phyloP scores from a whole-genome alignment of 2,329 filamentous ascomycete species.

The Huntiella bhutanensis region DNA sequence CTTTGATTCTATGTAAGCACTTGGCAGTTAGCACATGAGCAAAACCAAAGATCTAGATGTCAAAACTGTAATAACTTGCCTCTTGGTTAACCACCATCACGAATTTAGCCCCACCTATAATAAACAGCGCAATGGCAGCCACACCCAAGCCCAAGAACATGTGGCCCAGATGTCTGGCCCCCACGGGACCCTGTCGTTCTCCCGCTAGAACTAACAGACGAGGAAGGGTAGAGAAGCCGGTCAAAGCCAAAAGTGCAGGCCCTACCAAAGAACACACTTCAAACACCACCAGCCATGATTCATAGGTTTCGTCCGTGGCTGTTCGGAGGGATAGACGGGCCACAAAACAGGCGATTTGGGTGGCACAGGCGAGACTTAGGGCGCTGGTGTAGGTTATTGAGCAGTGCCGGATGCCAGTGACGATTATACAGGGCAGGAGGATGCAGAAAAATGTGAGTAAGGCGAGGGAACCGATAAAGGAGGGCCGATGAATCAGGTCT shows the following conservation, averaged over 20 bases:
- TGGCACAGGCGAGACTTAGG: conserved; percentile 22
- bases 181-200: conserved; percentile 21
- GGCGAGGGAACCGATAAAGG: background rate
- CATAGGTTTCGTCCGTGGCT: conserved; percentile 15
- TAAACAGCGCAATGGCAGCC: conserved; percentile 20
- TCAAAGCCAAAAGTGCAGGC: conserved; percentile 25
- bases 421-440: background rate
- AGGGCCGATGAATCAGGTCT: background rate
- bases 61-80: conserved; percentile 18
- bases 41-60: background rate
- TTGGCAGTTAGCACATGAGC: background rate
- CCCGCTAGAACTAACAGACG: conserved; percentile 29
- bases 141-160: conserved; percentile 19
- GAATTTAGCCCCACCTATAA: conserved; percentile 24
- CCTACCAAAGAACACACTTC: conserved; percentile 29
- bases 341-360: conserved; percentile 28
- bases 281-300: conserved; percentile 24
- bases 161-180: conserved; percentile 19
- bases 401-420: background rate
- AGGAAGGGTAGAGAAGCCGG: conserved; percentile 27
- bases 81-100: conserved; percentile 18
- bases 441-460: background rate
- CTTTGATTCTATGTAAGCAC: conserved; percentile 15
- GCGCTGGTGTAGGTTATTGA: conserved; percentile 11
- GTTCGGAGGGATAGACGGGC: conserved; percentile 25